phyloP scores from a whole-genome alignment of 768 basidiomycete species.

The Leccinum olivaceopallidum region DNA sequence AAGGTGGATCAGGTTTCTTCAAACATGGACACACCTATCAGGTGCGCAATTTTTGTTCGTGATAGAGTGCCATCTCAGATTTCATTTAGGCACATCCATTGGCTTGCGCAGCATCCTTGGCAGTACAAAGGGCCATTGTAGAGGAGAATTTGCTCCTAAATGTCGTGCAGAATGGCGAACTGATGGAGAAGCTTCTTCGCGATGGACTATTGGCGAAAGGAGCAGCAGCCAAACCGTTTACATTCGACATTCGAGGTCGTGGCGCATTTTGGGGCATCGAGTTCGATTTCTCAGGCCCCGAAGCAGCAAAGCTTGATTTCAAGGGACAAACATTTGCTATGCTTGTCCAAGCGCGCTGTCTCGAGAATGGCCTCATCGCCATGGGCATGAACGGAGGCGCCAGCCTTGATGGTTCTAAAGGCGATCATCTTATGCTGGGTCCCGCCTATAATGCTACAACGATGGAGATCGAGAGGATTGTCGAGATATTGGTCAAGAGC shows the following conservation, averaged over 20 bases:
- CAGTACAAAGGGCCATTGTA: constrained; percentile 73
- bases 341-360: constrained; percentile 65
- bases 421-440: constrained; percentile 71
- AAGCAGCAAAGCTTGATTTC: constrained; percentile 47
- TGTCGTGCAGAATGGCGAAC: constrained; percentile 56
- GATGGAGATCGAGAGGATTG: constrained; percentile 69
- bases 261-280: constrained; percentile 87
- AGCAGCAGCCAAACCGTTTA: constrained; percentile 60
- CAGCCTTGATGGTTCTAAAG: constrained; percentile 66
- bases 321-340: constrained; percentile 60
- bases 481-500: constrained; percentile 60
- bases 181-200: constrained; percentile 56
- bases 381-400: constrained; percentile 78
- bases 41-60: constrained; percentile 34
- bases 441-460: constrained; percentile 80
- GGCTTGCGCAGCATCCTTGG: constrained; percentile 76
- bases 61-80: constrained; percentile 2
- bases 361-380: constrained; percentile 65
- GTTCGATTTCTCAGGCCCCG: constrained; percentile 61
- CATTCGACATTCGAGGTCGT: constrained; percentile 80
- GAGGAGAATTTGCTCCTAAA: constrained; percentile 71
- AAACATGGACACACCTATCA: constrained; percentile 90
- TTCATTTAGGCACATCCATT: constrained; percentile 63
- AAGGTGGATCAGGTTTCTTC: constrained; percentile 66
- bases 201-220: constrained; percentile 55